Conservation (phyloP, 371 early-diverging fungal species). For the Zychaea mexicana region DNA sequence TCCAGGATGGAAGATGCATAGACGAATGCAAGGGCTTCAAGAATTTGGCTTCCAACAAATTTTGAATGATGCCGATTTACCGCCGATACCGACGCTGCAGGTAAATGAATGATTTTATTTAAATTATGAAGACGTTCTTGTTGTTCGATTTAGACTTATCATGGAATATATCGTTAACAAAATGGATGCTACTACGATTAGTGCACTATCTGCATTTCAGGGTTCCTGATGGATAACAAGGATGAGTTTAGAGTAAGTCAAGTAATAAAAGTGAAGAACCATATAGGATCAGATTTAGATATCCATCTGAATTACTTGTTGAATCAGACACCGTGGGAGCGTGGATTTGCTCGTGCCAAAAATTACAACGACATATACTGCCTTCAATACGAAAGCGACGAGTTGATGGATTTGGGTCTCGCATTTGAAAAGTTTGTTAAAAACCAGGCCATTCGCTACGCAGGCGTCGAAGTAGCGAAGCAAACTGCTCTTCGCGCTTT, state of each 20-base stretch:
- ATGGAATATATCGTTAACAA: not conserved
- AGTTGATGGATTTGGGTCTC: conserved; percentile 74
- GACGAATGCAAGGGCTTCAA: conserved; percentile 52
- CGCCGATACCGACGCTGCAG: conserved; percentile 62
- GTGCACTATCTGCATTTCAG: conserved; percentile 66
- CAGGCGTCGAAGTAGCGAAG: conserved; percentile 85
- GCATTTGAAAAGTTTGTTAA: conserved; percentile 81
- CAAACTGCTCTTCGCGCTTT: conserved; percentile 85
- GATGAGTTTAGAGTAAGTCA: conserved; percentile 39
- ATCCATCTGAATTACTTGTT: not conserved
- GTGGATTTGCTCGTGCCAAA: conserved; percentile 36
- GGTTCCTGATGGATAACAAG: conserved; percentile 54
- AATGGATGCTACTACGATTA: too few relatives aligned
- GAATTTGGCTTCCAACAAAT: conserved; percentile 64
- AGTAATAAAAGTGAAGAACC: too few relatives aligned
- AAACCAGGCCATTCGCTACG: conserved; percentile 79
- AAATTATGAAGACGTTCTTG: not conserved
- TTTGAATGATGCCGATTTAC: conserved; percentile 52
- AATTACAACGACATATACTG: conserved; percentile 57
- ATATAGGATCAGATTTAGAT: not conserved
- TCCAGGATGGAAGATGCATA: conserved; percentile 57
- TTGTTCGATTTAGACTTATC: too few relatives aligned
- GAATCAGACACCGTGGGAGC: conserved; percentile 56
- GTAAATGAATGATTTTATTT: conserved; percentile 22
- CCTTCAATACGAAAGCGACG: conserved; percentile 80